Percentiles rank a stretch among this genome's conserved stretches.
These are phyloP conservation scores for Magnolia changhungtana DNA, from an alignment of 164 flowering plant genomes.

Conservation along the genomic window DNA sequence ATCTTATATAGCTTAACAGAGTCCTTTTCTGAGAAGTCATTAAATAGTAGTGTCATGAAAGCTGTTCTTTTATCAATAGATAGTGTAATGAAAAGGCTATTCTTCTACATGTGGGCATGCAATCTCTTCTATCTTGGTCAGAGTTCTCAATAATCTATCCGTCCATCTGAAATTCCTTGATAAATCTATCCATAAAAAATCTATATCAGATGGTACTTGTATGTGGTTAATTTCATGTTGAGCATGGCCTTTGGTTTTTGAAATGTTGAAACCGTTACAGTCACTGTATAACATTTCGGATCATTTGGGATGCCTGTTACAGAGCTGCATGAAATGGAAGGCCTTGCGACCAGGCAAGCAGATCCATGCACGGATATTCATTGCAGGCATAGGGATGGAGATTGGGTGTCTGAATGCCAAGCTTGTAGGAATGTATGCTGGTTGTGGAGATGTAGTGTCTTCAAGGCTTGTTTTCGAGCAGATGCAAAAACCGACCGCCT, in stretches of 20 bases:
- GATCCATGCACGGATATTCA: constrained; percentile 45
- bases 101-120: neutral
- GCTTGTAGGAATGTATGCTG: constrained; percentile 58
- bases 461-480: constrained; percentile 22
- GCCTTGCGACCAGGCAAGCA: constrained; percentile 52
- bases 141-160: neutral
- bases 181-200: neutral
- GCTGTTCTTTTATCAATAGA: neutral
- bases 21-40: neutral
- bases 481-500: constrained; percentile 20
- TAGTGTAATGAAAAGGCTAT: neutral
- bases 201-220: neutral
- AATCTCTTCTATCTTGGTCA: neutral
- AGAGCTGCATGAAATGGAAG: constrained; percentile 28
- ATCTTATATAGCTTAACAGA: neutral
- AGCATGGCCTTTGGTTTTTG: neutral
- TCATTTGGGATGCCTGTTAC: constrained; percentile 10
- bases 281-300: neutral
- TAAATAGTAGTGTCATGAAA: neutral
- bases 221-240: neutral
- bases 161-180: neutral
- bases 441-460: constrained; percentile 49
- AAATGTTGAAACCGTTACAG: neutral
- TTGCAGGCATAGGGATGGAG: constrained; percentile 18
- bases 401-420: constrained; percentile 33